Evolutionary conservation across 1,139 yeast genomes (phyloP), one percentile per base, ranked within the genome.

Genomic region (Entelexis sorbosivorans): DNA sequence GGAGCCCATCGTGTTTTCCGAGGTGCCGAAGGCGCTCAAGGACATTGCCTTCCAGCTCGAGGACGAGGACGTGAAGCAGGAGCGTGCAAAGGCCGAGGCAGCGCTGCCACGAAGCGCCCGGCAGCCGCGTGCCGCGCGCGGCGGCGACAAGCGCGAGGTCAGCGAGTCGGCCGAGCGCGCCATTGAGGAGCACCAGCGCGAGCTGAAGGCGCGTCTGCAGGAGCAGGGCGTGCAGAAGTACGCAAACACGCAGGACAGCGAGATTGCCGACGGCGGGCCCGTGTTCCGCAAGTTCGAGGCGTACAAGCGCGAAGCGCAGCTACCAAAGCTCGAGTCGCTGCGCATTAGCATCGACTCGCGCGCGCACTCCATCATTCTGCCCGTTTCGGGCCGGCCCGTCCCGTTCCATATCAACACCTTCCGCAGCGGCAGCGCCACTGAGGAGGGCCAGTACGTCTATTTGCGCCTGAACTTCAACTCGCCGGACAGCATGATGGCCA

Each of bases 381-480:
- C 98, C 48, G 84, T 91, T 56, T 79, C 83, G 62, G 98, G 98
- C 56, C 78, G 98, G 63, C 96, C 98, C 2, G 98, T 93, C 47
- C 98, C 98, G 29, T 89, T 91, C 74, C 98, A 91, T 66, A 88
- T 91, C 62, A 87, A 88, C 64, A 74, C 96, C 9, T 89, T 86
- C 69, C 91, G 89, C 65, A 89, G 87, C 66, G 97, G 96, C 47
- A 84, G 95, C 24, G 91, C 88, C 64, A 87, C 83, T 59, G 98
- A 91, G 63, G 98, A 93, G 71, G 97, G 97, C 44, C 97, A 89
- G 59, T 88, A 77, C 66, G 89, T 95, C 1, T 89, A 86, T 63
- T 69, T 91, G 62, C 79, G 98, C 67, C 75, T 91, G 62, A 91
- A 91, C 66, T 88, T 91, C 73, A 82, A 89, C 66, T 82, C 96